phyloP scores from a whole-genome alignment of 331 rosid species.

The Cydonia oblonga region DNA sequence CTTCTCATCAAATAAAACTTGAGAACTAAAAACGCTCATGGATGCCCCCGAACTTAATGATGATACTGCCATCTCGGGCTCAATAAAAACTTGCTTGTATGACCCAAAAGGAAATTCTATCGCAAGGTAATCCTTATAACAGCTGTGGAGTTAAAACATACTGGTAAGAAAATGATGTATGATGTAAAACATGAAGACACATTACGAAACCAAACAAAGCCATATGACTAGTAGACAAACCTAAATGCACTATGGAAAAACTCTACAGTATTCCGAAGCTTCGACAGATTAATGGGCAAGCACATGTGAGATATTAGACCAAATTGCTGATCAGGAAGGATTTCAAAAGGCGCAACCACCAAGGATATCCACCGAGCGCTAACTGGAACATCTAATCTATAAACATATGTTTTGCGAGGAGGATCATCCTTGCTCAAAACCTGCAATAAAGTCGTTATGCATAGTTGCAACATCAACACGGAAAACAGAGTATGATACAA shows the following conservation, averaged over 20 bases:
- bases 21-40: slow-evolving; percentile 79
- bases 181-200: not conserved
- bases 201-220: not conserved
- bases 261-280: slow-evolving; percentile 74
- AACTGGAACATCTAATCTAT: slow-evolving; percentile 76
- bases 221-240: slow-evolving; percentile 32
- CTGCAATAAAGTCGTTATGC: slow-evolving; percentile 30
- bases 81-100: slow-evolving; percentile 83
- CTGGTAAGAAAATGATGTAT: slow-evolving; percentile 1
- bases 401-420: slow-evolving; percentile 82
- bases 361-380: slow-evolving; percentile 85
- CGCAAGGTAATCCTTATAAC: slow-evolving; percentile 84
- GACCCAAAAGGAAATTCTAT: slow-evolving; percentile 87
- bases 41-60: slow-evolving; percentile 82
- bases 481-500: not conserved
- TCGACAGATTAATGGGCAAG: slow-evolving; percentile 40
- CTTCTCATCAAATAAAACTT: slow-evolving; percentile 80
- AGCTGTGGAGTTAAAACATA: slow-evolving; percentile 40
- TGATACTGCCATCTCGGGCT: slow-evolving; percentile 79
- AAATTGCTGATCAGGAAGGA: slow-evolving; percentile 71
- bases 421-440: slow-evolving; percentile 88
- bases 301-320: slow-evolving; percentile 73
- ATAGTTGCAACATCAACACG: not conserved
- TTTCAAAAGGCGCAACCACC: slow-evolving; percentile 91
- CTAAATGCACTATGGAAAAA: slow-evolving; percentile 86